Conservation (phyloP, 352 stramenopile species). For the Sclerospora graminicola region DNA sequence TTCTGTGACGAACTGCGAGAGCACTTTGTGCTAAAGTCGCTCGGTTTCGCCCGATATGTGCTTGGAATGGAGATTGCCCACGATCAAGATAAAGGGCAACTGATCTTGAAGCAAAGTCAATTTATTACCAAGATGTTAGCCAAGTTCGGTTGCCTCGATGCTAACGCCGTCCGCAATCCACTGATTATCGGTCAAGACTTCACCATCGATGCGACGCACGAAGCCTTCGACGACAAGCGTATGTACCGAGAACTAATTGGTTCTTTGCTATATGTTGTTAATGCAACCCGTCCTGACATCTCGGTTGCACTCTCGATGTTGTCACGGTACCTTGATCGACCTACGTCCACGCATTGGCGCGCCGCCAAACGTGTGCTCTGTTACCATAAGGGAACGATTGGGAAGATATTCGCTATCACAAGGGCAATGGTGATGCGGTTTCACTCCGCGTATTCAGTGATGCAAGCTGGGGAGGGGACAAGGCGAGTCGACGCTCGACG, state of each 20-base stretch:
- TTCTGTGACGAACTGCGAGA: no score
- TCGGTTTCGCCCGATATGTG: no score
- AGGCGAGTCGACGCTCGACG: slow-evolving; percentile 1
- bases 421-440: neutral
- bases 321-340: slow-evolving; percentile 6
- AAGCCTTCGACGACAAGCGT: neutral
- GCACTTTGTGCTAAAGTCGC: no score
- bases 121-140: no score
- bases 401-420: neutral
- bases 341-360: neutral
- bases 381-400: slow-evolving; percentile 8
- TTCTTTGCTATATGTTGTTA: slow-evolving; percentile 15
- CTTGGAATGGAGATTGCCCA: no score
- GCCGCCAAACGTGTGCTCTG: neutral
- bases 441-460: neutral
- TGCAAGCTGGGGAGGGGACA: slow-evolving; percentile 1
- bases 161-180: no score
- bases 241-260: slow-evolving; percentile 5
- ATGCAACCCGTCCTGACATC: slow-evolving; percentile 9
- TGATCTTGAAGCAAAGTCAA: no score
- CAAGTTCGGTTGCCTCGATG: no score
- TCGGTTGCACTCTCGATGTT: slow-evolving; percentile 1
- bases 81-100: no score
- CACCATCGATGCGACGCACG: neutral
- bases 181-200: neutral